Base-by-base conservation (phyloP, 805 yeast species). In the Candida suzukii region DNA sequence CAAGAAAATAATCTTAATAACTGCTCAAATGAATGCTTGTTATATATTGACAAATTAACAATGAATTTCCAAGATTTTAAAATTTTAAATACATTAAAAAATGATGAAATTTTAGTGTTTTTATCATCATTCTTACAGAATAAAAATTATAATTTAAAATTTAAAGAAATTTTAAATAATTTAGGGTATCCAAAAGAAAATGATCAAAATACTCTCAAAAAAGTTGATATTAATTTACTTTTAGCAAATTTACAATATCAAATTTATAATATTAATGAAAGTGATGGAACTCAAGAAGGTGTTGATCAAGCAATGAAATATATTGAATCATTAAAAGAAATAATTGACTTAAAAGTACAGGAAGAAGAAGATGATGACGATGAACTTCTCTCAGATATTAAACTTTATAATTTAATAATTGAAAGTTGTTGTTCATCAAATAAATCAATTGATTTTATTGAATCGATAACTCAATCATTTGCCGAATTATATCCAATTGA, bases 401-500 rank as follows among this genome's bases (percentile, higher is more conserved):
- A 52, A 6, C 41, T 56, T 2, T 60, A 50, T 44, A 61, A 63
- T 36, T 26, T 37, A 22, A 37, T 53, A 2, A 32, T 62, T 18
- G 56, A 55, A 24, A 46, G 55, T 2, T 44, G 59, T 21, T 52
- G 63, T 32, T 58, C 49, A 41, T 52, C 64, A 1, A 35, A 48
- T 3, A 62, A 58, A 39, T 43, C 60, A 3, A 44, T 47, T 8
- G 41, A 42, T 4, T 54, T 53, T 34, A 51, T 62, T 27, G 49
- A 56, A 21, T n/a, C 40, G 6, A 46, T 63, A 16, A 46, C 53
- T 3, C 52, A 47, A 12, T 45, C 44, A 26, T 71, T 67, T 51
- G 55, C 57, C n/a, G 38, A 48, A 3, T 52, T 52, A n/a, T 54
- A 53, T 37, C 60, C 50, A 4, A 45, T 70, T 1, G 53, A 53